Evolutionary conservation across 73 alveolate species (phyloP).

Genomic region (Symbiodinium natans): DNA sequence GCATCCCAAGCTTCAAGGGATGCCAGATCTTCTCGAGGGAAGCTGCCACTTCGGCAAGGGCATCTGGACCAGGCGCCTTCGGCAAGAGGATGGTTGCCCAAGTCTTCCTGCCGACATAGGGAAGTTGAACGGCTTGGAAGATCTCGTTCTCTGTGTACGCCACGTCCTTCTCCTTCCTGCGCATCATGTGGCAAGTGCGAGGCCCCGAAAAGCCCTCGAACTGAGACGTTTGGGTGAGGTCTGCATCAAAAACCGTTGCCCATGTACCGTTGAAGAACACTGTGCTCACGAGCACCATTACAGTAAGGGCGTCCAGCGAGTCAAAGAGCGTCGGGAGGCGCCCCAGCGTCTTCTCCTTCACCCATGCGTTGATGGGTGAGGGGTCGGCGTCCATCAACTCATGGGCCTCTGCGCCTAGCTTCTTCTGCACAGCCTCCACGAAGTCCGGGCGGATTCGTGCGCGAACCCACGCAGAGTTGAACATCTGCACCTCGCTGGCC

Average conservation of each 20-base stretch:
- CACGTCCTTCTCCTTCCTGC: not conserved
- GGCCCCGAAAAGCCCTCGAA: not conserved
- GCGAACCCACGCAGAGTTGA: constrained; percentile 44
- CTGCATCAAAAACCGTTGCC: not conserved
- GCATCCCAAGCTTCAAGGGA: no score
- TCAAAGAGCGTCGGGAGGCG: not conserved
- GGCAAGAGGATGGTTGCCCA: not conserved
- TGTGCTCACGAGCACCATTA: constrained; percentile 59
- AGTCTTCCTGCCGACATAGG: not conserved
- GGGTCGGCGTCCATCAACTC: not conserved
- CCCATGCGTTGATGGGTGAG: constrained; percentile 22
- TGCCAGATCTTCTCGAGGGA: not conserved
- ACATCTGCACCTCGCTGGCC: not conserved
- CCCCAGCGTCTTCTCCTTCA: not conserved
- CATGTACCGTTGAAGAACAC: constrained; percentile 60
- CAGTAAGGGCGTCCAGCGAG: not conserved
- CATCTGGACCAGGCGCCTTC: not conserved
- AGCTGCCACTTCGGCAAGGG: not conserved
- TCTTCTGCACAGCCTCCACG: constrained; percentile 16
- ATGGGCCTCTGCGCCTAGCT: not conserved
- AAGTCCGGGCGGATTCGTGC: constrained; percentile 40
- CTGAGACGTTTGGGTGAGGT: not conserved
- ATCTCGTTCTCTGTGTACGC: not conserved
- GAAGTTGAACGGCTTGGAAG: not conserved
- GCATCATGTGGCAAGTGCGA: not conserved